Evolutionary conservation across 805 yeast genomes (phyloP), one percentile per base, ranked within the genome.

Genomic region (Wickerhamomyces ciferrii): DNA sequence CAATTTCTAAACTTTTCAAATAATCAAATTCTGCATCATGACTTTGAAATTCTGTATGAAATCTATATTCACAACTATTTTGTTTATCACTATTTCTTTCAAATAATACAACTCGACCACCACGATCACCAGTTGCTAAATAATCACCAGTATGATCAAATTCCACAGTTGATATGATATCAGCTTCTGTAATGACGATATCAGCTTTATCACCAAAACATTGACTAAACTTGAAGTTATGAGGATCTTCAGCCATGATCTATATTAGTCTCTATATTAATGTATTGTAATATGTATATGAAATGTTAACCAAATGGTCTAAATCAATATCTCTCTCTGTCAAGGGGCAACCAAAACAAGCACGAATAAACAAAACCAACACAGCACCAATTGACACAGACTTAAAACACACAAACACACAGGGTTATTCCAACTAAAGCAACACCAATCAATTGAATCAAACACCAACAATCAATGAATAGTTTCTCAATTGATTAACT

Each of bases 131-230:
- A 1, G 99, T 94, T 49, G 99, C 99, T 48, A 94, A 71, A 61
- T 84, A 94, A 62, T 94, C 90, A 43, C 99, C 99, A 8, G 94
- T 80, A 61, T 84, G 87, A 65, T 94, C 97, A 60, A 94, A 94
- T 69, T 94, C 98, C 37, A 94, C 97, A 2, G 99, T 88, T 18
- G 97, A 87, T 51, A 94, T 94, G 62, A 94, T 91, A 66, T 94
- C 99, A 4, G 97, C 97, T 62, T 91, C 98, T 3, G 97, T 90
- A 60, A 91, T 88, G 54, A 92, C 98, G 48, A 91, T 85, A 65
- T 94, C 99, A 42, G 96, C 96, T 67, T 95, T 94, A 67, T 94
- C 99, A 53, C 99, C 99, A 75, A 94, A 94, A 67, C 99, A 94
- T 67, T 91, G 98, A 57, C 96, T 86, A 66, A 91, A 91, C 67